Percentiles rank a stretch among this genome's conserved stretches.
These are phyloP conservation scores for Arctostaphylos glauca DNA, from an alignment of 148 eudicot genomes.

Conservation along the genomic window DNA sequence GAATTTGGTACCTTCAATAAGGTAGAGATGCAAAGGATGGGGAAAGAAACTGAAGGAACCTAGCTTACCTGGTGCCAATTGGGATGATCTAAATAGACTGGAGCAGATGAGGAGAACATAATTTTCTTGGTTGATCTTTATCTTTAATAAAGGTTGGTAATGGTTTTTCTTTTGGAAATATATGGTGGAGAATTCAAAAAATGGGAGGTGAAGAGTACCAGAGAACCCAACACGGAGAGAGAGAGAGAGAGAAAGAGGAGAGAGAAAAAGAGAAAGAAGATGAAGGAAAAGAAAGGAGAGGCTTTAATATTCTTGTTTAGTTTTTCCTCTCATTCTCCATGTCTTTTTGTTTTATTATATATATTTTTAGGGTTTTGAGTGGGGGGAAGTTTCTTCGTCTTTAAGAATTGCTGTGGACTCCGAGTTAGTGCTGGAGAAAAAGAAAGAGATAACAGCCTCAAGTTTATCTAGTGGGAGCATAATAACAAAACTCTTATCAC, in stretches of 20 bases:
- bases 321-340: slow-evolving; percentile 4
- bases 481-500: too few relatives aligned
- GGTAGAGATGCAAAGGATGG: slow-evolving; percentile 6
- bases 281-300: slow-evolving; percentile 17
- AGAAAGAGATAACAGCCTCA: slow-evolving; percentile 12
- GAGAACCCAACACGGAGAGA: slow-evolving; percentile 11
- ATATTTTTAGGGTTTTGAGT: slow-evolving; percentile 23
- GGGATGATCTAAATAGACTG: slow-evolving; percentile 63
- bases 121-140: slow-evolving; percentile 25
- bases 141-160: slow-evolving; percentile 45
- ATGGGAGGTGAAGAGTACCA: slow-evolving; percentile 16
- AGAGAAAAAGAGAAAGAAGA: slow-evolving; percentile 11
- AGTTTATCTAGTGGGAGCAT: too few relatives aligned
- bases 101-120: slow-evolving; percentile 67
- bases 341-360: slow-evolving; percentile 15
- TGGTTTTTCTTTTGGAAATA: slow-evolving; percentile 22
- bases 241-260: background rate
- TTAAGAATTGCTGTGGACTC: slow-evolving; percentile 7
- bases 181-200: slow-evolving; percentile 56
- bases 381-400: slow-evolving; percentile 31
- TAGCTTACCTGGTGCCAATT: slow-evolving; percentile 54
- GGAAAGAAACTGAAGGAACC: slow-evolving; percentile 15
- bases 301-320: slow-evolving; percentile 1
- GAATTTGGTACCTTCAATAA: slow-evolving; percentile 43
- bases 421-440: slow-evolving; percentile 16